Conservation (phyloP, 2,329 filamentous ascomycete species). For the Fusarium clavum region DNA sequence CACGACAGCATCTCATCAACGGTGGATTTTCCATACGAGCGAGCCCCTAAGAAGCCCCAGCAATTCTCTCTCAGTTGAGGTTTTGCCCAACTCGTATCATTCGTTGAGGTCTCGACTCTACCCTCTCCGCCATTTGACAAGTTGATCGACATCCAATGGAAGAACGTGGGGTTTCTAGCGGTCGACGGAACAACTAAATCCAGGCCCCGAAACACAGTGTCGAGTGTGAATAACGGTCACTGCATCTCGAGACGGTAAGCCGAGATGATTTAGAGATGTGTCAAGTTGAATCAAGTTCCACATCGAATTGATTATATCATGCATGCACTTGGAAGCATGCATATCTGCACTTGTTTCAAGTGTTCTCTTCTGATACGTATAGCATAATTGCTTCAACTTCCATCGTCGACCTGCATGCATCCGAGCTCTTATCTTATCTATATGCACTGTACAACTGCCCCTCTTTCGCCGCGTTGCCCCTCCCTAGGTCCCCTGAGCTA, state of each 20-base stretch:
- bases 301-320: not conserved
- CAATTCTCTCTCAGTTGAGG: slow-evolving; percentile 11
- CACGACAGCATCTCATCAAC: not conserved
- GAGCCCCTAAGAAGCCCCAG: not conserved
- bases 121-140: slow-evolving; percentile 21
- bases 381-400: not conserved
- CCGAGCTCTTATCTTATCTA: slow-evolving; percentile 41
- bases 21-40: slow-evolving; percentile 6
- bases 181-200: slow-evolving; percentile 40
- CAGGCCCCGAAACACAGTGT: slow-evolving; percentile 37
- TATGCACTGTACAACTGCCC: slow-evolving; percentile 44
- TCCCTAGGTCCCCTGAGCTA: slow-evolving; percentile 38
- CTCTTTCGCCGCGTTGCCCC: slow-evolving; percentile 42
- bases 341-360: not conserved
- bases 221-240: not conserved
- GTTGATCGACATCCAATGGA: slow-evolving; percentile 10
- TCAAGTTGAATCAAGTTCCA: not conserved
- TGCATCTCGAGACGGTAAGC: not conserved
- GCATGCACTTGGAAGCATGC: not conserved
- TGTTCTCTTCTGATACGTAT: not conserved
- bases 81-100: slow-evolving; percentile 33
- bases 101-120: slow-evolving; percentile 15
- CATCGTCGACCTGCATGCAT: not conserved
- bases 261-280: not conserved
- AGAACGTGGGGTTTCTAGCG: slow-evolving; percentile 32